Conservation (phyloP, 805 yeast species). For the Candida caryicola region DNA sequence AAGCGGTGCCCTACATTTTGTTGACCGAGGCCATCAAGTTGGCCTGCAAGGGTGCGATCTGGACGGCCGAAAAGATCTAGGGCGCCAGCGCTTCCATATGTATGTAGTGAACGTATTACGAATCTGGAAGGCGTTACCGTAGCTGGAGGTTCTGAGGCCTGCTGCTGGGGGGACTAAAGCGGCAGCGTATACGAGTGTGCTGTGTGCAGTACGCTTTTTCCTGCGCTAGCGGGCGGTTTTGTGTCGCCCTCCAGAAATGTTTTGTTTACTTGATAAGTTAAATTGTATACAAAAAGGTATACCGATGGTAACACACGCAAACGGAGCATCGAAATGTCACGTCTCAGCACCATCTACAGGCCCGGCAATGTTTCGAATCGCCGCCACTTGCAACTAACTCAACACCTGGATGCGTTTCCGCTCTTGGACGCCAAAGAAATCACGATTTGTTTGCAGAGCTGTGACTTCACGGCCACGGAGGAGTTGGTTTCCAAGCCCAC, state of each 20-base stretch:
- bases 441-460: constrained; percentile 55
- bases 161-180: too few relatives aligned
- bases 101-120: too few relatives aligned
- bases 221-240: too few relatives aligned
- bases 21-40: constrained; percentile 83
- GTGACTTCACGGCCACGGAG: constrained; percentile 60
- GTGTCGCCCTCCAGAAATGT: not conserved
- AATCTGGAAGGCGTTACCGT: too few relatives aligned
- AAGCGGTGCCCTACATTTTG: constrained; percentile 87
- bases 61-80: constrained; percentile 85
- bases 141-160: too few relatives aligned
- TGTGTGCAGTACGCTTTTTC: too few relatives aligned
- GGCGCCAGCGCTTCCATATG: too few relatives aligned
- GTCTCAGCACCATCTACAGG: constrained; percentile 29
- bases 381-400: constrained; percentile 21
- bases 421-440: constrained; percentile 59
- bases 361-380: constrained; percentile 19
- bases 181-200: too few relatives aligned
- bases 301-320: not conserved
- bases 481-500: constrained; percentile 59
- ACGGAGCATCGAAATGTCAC: constrained; percentile 21
- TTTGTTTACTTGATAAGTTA: constrained; percentile 2
- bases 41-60: constrained; percentile 84
- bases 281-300: not conserved
- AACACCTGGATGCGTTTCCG: constrained; percentile 53